These are phyloP conservation scores for Tylopilus felleus DNA, from an alignment of 768 basidiomycete genomes.

Conservation along the genomic window DNA sequence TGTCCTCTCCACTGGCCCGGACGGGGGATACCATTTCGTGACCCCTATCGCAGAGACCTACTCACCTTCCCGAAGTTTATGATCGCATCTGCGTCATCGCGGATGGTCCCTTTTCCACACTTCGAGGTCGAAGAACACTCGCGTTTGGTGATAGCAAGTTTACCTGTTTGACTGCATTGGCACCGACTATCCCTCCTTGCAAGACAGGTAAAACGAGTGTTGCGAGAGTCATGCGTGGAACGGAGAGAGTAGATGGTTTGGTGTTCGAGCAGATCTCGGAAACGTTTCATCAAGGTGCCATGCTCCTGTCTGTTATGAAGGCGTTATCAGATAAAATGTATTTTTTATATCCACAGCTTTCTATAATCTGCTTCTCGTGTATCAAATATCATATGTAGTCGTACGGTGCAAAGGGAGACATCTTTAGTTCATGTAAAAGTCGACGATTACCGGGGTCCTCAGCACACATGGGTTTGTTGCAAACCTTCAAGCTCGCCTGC, in stretches of 20 bases:
- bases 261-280: constrained; percentile 16
- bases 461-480: too few species aligned
- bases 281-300: too few species aligned
- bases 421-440: too few species aligned
- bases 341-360: too few species aligned
- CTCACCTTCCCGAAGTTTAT: constrained; percentile 4
- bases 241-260: background rate
- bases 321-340: too few species aligned
- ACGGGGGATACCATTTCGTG: constrained; percentile 4
- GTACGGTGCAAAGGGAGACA: too few species aligned
- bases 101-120: background rate
- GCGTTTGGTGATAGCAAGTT: background rate
- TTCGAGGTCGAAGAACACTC: constrained; percentile 8
- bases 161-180: constrained; percentile 8
- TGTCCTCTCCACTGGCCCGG: constrained; percentile 11
- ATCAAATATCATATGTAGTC: too few species aligned
- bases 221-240: too few species aligned
- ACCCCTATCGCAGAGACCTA: background rate
- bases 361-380: too few species aligned
- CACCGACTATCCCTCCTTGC: constrained; percentile 2
- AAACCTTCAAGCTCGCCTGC: too few species aligned
- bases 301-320: too few species aligned
- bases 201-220: background rate
- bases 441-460: too few species aligned
- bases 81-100: constrained; percentile 3